These are phyloP conservation scores for Pseudogymnoascus verrucosus DNA, from an alignment of 2,329 filamentous ascomycete species.

Conservation along the genomic window DNA sequence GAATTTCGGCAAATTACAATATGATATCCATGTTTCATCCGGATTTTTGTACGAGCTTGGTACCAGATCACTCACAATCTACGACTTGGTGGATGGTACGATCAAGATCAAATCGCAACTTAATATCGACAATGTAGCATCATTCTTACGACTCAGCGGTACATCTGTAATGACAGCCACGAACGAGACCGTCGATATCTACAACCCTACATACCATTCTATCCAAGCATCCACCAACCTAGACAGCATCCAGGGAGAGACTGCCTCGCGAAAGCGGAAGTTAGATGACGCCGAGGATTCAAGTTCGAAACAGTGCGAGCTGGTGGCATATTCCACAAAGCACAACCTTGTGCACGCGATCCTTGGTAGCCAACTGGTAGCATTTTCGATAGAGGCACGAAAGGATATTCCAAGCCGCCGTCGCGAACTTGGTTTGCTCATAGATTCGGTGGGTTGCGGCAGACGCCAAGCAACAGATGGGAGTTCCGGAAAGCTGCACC, in stretches of 20 bases:
- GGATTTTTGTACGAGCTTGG: constrained; percentile 56
- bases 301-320: constrained; percentile 29
- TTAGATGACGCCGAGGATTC: constrained; percentile 12
- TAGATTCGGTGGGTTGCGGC: constrained; percentile 67
- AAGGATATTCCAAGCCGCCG: constrained; percentile 47
- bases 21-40: constrained; percentile 53
- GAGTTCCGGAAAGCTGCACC: constrained; percentile 28
- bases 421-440: constrained; percentile 53
- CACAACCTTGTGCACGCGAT: constrained; percentile 60
- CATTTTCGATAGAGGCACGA: constrained; percentile 60
- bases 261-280: constrained; percentile 23
- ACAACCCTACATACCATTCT: constrained; percentile 60
- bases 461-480: constrained; percentile 29
- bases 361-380: constrained; percentile 54
- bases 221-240: constrained; percentile 36
- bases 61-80: constrained; percentile 47
- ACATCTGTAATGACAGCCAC: constrained; percentile 59
- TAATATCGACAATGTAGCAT: constrained; percentile 43
- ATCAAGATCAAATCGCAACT: constrained; percentile 52
- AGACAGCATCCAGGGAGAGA: constrained; percentile 10
- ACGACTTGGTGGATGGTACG: constrained; percentile 54
- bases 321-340: constrained; percentile 57
- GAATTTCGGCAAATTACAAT: constrained; percentile 24
- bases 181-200: constrained; percentile 47
- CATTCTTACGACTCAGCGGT: constrained; percentile 59